These are phyloP conservation scores for Aspergillus oerlinghausenensis DNA, from an alignment of 2,329 filamentous ascomycete genomes.

Conservation along the genomic window DNA sequence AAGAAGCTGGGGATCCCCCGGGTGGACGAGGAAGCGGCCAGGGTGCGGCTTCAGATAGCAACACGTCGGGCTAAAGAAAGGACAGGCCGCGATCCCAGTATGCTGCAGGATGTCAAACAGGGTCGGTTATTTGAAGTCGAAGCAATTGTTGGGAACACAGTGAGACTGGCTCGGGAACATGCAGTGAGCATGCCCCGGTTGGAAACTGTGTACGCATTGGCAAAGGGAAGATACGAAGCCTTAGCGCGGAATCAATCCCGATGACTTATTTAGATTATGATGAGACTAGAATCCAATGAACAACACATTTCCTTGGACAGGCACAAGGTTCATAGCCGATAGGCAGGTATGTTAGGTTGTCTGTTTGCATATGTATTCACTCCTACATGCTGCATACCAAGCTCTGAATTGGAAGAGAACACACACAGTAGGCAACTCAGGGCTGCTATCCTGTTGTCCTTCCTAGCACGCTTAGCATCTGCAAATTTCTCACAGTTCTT, in stretches of 20 bases:
- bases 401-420: no score
- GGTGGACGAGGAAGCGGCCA: constrained; percentile 34
- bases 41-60: constrained; percentile 36
- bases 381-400: no score
- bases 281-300: background rate
- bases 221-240: constrained; percentile 28
- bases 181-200: constrained; percentile 40
- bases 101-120: constrained; percentile 45
- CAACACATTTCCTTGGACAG: no score
- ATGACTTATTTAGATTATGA: no score
- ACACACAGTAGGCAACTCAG: no score
- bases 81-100: constrained; percentile 45
- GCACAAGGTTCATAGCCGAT: no score
- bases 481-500: no score
- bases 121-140: constrained; percentile 46
- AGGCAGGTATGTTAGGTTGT: no score
- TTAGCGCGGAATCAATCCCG: background rate
- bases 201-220: constrained; percentile 43
- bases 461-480: no score
- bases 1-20: constrained; percentile 35
- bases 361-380: no score
- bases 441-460: no score
- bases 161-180: constrained; percentile 39
- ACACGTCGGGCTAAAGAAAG: constrained; percentile 31
- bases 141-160: constrained; percentile 46